Evolutionary conservation across 768 basidiomycete species (phyloP).

Genomic region (Lactarius trivialis): DNA sequence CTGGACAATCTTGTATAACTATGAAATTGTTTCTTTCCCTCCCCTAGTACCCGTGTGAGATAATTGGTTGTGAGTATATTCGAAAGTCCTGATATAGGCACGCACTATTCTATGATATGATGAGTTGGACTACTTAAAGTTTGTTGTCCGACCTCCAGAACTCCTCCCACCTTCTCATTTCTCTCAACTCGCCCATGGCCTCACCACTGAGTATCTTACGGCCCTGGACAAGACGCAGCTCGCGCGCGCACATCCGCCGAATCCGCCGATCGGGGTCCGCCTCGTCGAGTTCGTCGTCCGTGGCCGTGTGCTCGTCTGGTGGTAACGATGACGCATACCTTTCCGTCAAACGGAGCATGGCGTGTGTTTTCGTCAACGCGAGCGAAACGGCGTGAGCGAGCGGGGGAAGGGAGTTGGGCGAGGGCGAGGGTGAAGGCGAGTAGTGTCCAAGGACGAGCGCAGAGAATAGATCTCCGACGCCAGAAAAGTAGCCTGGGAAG

Average conservation of each 20-base stretch:
- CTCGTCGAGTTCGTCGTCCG: conserved; percentile 74
- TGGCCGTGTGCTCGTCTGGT: conserved; percentile 48
- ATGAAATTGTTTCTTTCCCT: not conserved
- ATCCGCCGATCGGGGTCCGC: conserved; percentile 57
- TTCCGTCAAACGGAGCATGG: conserved; percentile 60
- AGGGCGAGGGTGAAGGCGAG: conserved; percentile 27
- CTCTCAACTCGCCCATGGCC: conserved; percentile 7
- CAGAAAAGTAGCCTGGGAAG: conserved; percentile 89
- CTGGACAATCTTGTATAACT: conserved; percentile 11
- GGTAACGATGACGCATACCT: conserved; percentile 50
- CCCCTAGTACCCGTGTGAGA: not conserved
- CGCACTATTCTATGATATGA: not conserved
- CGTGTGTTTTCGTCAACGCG: conserved; percentile 69
- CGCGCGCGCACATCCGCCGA: conserved; percentile 75
- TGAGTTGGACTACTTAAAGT: too few relatives aligned
- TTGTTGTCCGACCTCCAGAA: conserved; percentile 6
- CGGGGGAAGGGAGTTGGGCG: conserved; percentile 30
- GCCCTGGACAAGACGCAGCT: conserved; percentile 77
- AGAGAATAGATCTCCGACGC: conserved; percentile 95
- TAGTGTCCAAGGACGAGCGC: conserved; percentile 85
- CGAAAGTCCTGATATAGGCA: not conserved
- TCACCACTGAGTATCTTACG: conserved; percentile 50
- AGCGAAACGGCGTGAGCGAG: conserved; percentile 58
- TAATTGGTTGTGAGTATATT: not conserved
- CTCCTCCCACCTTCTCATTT: conserved; percentile 7